Percentiles rank a stretch among this genome's conserved stretches.
These are phyloP conservation scores for Eucalyptus lansdowneana DNA, from an alignment of 345 rosid genomes.

Conservation along the genomic window DNA sequence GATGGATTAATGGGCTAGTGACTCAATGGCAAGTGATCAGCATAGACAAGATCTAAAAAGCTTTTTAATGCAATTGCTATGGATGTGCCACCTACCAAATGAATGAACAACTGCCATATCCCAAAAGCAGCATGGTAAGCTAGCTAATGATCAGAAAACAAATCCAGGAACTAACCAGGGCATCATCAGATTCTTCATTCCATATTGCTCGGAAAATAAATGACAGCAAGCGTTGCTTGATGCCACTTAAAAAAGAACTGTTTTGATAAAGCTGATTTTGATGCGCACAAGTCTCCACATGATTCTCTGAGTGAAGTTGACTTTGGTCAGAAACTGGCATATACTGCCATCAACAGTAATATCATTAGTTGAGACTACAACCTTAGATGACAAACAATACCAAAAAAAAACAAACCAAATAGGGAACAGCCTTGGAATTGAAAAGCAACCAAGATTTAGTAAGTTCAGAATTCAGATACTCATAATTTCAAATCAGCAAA, in stretches of 20 bases:
- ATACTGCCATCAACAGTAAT: slow-evolving; percentile 21
- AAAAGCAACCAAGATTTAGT: neutral
- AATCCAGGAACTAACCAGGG: slow-evolving; percentile 32
- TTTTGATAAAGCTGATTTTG: slow-evolving; percentile 24
- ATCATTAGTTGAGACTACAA: neutral
- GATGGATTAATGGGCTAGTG: neutral
- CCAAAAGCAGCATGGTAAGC: neutral
- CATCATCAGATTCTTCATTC: slow-evolving; percentile 64
- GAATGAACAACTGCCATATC: neutral
- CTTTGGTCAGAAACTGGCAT: slow-evolving; percentile 32
- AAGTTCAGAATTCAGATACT: neutral
- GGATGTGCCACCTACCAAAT: neutral
- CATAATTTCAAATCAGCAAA: neutral
- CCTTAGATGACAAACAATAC: neutral
- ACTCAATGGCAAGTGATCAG: neutral
- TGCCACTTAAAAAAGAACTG: slow-evolving; percentile 56
- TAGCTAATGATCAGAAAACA: neutral
- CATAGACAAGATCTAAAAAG: neutral
- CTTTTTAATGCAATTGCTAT: neutral
- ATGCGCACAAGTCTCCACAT: slow-evolving; percentile 21
- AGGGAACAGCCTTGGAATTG: neutral
- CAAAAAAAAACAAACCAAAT: neutral
- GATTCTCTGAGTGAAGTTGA: slow-evolving; percentile 23
- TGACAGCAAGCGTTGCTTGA: slow-evolving; percentile 90
- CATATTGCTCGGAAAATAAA: slow-evolving; percentile 75